These are phyloP conservation scores for Fusarium nodosum DNA, from an alignment of 2,329 filamentous ascomycete genomes.

Conservation along the genomic window DNA sequence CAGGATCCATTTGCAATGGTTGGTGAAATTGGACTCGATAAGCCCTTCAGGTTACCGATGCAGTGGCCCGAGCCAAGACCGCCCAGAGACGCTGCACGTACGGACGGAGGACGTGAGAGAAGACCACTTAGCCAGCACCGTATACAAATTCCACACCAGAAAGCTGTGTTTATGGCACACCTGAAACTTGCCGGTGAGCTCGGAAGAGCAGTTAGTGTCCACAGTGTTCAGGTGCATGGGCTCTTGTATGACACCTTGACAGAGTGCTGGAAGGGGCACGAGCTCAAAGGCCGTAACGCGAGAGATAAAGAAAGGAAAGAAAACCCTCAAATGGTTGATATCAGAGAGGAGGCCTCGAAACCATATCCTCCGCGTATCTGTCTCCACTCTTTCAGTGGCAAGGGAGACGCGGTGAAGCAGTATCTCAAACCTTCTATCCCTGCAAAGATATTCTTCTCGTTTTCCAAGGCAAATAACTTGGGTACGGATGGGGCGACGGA, in stretches of 20 bases:
- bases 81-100: constrained; percentile 57
- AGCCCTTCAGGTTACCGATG: constrained; percentile 76
- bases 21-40: constrained; percentile 81
- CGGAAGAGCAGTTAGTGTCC: constrained; percentile 72
- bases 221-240: constrained; percentile 80
- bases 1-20: constrained; percentile 73
- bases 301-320: constrained; percentile 35
- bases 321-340: constrained; percentile 44
- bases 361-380: constrained; percentile 86
- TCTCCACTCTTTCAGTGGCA: constrained; percentile 89
- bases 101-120: constrained; percentile 76
- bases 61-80: constrained; percentile 58
- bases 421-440: constrained; percentile 81
- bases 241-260: constrained; percentile 72
- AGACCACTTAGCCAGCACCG: constrained; percentile 74
- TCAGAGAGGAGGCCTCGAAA: constrained; percentile 31
- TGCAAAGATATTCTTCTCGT: constrained; percentile 84
- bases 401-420: constrained; percentile 78
- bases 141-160: constrained; percentile 76
- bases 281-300: constrained; percentile 68
- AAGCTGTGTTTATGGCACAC: constrained; percentile 72
- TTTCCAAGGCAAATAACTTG: constrained; percentile 84
- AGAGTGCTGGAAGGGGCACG: constrained; percentile 73
- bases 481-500: constrained; percentile 61
- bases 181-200: constrained; percentile 76